Evolutionary conservation across 371 early-diverging fungal genomes (phyloP), one percentile per base, ranked within the genome.

Genomic region (Vavraia culicis): DNA sequence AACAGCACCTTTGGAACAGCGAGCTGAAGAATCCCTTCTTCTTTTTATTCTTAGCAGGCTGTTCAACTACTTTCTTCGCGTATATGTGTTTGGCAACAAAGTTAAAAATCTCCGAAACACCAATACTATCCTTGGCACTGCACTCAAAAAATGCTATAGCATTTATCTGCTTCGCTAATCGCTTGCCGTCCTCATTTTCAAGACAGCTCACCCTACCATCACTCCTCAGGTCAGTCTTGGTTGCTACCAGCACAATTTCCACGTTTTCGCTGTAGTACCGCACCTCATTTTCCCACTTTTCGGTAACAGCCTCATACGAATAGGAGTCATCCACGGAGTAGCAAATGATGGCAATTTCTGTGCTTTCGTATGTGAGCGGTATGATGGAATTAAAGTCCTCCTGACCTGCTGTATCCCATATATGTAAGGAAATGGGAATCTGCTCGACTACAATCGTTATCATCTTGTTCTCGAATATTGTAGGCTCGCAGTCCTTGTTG

Each of bases 141-240:
- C 89, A 90, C 61, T 90, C 90, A 42, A 91, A 81, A 67, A 87
- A 90, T 69, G 85, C 85, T 54, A 87, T 81, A 11, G 88, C 89
- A 23, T 77, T 76, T 41, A 87, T 75, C 56, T 84, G 83, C 55
- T 73, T 72, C 39, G 85, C 81, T 37, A 90, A 70, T 41, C 22
- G 23, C 31, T 39, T 42, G 21, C 62, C 59, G 34, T 64, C 42
- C 7, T 33, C 39, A 8, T 23, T 38, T n/a, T n/a, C n/a, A n/a
- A n/a, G n/a, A n/a, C n/a, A n/a, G n/a, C n/a, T n/a, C n/a, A n/a
- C 21, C 10, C 46, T 10, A n/a, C 18, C 20, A 39, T 44, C 52
- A 11, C 42, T 41, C 9, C 47, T 31, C 23, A 47, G 1, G 43
- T 62, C 63, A 4, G 27, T 44, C 23, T 59, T 61, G 13, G 49